Percentiles rank a stretch among this genome's conserved stretches.
phyloP scores from a whole-genome alignment of 2,329 filamentous ascomycete genomes.

The Alternaria angustiovoidea region DNA sequence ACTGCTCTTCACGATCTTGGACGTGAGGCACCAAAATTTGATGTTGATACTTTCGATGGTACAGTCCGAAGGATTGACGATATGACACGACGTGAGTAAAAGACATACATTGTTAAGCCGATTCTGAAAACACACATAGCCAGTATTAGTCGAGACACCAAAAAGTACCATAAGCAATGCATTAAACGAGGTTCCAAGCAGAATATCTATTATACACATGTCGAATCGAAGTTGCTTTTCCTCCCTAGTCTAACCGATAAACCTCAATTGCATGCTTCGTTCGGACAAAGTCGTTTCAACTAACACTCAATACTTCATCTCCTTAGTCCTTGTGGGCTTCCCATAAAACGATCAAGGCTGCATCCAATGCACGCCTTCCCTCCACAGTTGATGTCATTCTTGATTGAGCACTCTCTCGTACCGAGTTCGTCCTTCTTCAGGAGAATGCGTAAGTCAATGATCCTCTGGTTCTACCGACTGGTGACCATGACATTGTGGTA shows the following conservation, averaged over 20 bases:
- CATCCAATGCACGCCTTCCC: not conserved
- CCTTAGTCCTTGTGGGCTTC: not conserved
- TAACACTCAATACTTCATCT: not conserved
- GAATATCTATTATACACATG: constrained; percentile 20
- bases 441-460: not conserved
- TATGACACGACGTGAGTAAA: too few species aligned
- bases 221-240: constrained; percentile 7
- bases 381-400: not conserved
- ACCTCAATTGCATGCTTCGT: not conserved
- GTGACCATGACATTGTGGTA: constrained; percentile 64
- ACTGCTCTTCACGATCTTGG: too few species aligned
- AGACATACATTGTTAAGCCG: not conserved
- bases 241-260: not conserved
- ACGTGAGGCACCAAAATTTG: too few species aligned
- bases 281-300: not conserved
- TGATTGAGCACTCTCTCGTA: not conserved
- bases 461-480: constrained; percentile 7
- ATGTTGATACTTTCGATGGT: too few species aligned
- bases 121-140: not conserved
- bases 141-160: too few species aligned
- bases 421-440: not conserved
- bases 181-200: constrained; percentile 5
- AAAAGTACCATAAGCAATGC: not conserved
- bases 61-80: too few species aligned
- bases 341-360: not conserved